phyloP scores from a whole-genome alignment of 768 basidiomycete genomes.

The Rubroboletus pulcherrimus region DNA sequence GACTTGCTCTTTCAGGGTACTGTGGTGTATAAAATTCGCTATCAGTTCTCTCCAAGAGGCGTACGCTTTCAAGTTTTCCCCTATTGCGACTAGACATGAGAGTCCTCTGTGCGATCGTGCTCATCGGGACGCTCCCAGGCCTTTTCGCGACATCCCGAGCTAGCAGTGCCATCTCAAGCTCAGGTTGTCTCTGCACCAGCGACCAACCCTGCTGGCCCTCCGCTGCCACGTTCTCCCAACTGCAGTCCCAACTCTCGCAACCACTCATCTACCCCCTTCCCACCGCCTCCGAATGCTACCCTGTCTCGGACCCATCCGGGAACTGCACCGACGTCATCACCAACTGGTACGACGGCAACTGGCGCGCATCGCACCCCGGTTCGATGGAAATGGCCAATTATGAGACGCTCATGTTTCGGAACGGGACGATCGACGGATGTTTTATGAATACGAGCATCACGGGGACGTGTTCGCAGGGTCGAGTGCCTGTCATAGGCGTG shows the following conservation, averaged over 20 bases:
- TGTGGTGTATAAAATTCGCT: neutral
- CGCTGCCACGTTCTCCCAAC: conserved; percentile 28
- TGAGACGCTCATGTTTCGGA: conserved; percentile 34
- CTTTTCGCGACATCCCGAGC: neutral
- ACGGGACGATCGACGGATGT: conserved; percentile 43
- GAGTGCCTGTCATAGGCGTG: conserved; percentile 20
- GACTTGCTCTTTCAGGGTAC: neutral
- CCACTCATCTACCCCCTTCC: conserved; percentile 42
- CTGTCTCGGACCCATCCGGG: conserved; percentile 21
- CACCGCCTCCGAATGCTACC: conserved; percentile 42
- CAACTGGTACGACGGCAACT: conserved; percentile 27
- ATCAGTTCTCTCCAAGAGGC: neutral
- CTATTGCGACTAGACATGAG: neutral
- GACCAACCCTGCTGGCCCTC: conserved; percentile 42
- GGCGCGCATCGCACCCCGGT: conserved; percentile 41
- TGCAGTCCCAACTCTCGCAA: conserved; percentile 39
- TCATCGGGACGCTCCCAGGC: neutral
- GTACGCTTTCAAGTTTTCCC: neutral
- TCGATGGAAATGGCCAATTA: conserved; percentile 35
- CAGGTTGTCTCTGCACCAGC: conserved; percentile 36
- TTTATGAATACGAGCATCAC: conserved; percentile 31
- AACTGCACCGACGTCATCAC: too few species aligned
- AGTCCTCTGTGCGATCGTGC: neutral
- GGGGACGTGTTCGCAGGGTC: conserved; percentile 17
- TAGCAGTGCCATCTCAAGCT: neutral